Evolutionary conservation across 441 rosid genomes (phyloP), one percentile per base, ranked within the genome.

Genomic region (Gossypium armourianum): DNA sequence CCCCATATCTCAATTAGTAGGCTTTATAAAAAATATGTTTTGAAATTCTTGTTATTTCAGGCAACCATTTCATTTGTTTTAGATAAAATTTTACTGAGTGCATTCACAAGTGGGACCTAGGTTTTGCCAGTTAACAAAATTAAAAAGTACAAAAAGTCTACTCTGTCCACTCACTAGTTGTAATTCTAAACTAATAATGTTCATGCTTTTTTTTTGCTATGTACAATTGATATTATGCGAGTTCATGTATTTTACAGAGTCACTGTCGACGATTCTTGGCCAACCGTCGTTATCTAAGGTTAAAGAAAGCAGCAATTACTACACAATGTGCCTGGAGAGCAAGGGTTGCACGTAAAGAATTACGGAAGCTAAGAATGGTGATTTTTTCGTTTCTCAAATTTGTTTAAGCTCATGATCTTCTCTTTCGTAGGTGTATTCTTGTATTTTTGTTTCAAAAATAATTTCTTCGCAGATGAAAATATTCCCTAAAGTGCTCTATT

Each of bases 311-410:
- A 76, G 88, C 96, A 68, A 78, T 88, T 36, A 67, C 75, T 28
- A 74, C 77, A 50, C 97, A 92, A 81, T 86, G 92, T 83, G 87
- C 83, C 74, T 87, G 96, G 95, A 88, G 99, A 84, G 82, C 73
- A 69, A 87, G 63, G 81, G 71, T 81, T 72, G 97, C 99, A 47
- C 78, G 85, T n/a, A 82, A 79, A 81, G 97, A 92, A 75, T 69
- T 95, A 72, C 80, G 79, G 76, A 82, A 82, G 62, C 95, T 92
- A 74, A 90, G 78, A 84, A 82, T 85, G 92, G 99, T 95, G 66
- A 82, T 4, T 17, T 70, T 13, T 10, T 55, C 54, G 16, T 63
- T 62, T 36, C 53, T 76, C 47, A 63, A 75, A 71, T 59, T 65
- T 4, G 64, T 40, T 61, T 62, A 61, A 55, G 57, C 45, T 72